These are phyloP conservation scores for Solanum pimpinellifolium DNA, from an alignment of 257 asterid species.

Conservation along the genomic window DNA sequence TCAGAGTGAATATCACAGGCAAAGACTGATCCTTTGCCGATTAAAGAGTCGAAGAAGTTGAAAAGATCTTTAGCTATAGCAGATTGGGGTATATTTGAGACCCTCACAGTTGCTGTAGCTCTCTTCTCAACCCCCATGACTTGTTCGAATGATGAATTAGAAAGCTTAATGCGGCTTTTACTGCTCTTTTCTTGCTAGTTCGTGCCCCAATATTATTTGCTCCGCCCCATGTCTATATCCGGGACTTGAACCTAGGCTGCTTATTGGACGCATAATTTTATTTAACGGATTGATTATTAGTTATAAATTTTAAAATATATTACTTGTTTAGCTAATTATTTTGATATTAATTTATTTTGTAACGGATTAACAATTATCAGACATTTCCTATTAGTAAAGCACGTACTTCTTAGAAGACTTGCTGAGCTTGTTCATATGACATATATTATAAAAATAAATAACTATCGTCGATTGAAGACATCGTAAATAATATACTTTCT, in stretches of 20 bases:
- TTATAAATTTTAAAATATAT: too few species aligned
- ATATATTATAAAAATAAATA: rapidly evolving
- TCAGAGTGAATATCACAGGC: conserved; percentile 75
- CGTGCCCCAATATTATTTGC: background rate
- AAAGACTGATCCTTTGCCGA: conserved; percentile 48
- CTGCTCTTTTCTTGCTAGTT: background rate
- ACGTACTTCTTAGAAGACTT: background rate
- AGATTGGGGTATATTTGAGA: conserved; percentile 43
- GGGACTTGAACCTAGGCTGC: background rate
- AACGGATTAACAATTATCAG: too few species aligned
- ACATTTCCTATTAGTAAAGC: background rate
- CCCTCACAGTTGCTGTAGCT: conserved; percentile 43
- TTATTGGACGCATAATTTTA: background rate
- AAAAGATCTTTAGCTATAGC: conserved; percentile 44
- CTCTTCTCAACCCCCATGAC: conserved; percentile 22
- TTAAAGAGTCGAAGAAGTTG: conserved; percentile 35
- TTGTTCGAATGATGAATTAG: background rate
- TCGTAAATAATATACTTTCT: too few species aligned
- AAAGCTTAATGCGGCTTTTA: background rate
- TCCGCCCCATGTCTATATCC: background rate
- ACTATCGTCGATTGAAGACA: rapidly evolving
- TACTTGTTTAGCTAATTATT: background rate
- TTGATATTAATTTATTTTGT: too few species aligned
- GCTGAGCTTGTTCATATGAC: background rate
- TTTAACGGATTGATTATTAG: background rate